Percentiles rank a stretch among this genome's conserved stretches.
Evolutionary conservation across 805 yeast species (phyloP).

Genomic region (Myxozyma monticola): DNA sequence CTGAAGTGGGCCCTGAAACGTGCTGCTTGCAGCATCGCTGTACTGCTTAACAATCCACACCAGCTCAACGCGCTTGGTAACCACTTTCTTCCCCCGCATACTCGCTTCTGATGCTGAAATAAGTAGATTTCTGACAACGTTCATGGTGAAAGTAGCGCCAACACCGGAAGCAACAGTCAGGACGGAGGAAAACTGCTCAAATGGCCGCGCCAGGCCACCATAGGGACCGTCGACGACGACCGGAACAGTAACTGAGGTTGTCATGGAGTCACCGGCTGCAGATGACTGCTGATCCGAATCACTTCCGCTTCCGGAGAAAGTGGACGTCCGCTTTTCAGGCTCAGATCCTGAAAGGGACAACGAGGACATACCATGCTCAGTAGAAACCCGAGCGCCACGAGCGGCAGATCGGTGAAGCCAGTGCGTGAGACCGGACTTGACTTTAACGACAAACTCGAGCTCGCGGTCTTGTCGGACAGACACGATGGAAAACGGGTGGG

Average conservation of each 20-base stretch:
- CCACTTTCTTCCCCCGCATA: not conserved
- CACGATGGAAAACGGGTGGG: slow-evolving; percentile 42
- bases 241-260: slow-evolving; percentile 34
- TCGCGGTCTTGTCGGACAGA: slow-evolving; percentile 43
- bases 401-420: slow-evolving; percentile 4
- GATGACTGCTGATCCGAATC: not conserved
- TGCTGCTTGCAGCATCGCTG: not conserved
- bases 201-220: slow-evolving; percentile 47
- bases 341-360: not conserved
- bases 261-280: not conserved
- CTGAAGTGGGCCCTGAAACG: not conserved
- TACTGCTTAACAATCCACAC: slow-evolving; percentile 1
- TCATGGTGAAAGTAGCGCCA: slow-evolving; percentile 49
- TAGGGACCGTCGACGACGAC: slow-evolving; percentile 50
- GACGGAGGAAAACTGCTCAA: slow-evolving; percentile 45
- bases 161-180: slow-evolving; percentile 47
- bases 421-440: slow-evolving; percentile 20
- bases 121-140: slow-evolving; percentile 31
- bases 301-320: no score
- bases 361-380: no score
- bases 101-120: not conserved
- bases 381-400: not conserved
- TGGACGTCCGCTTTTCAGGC: not conserved
- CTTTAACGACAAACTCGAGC: slow-evolving; percentile 45
- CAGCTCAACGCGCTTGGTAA: not conserved